phyloP scores from a whole-genome alignment of 1,139 yeast species.

The Suhomyces panamericanus region DNA sequence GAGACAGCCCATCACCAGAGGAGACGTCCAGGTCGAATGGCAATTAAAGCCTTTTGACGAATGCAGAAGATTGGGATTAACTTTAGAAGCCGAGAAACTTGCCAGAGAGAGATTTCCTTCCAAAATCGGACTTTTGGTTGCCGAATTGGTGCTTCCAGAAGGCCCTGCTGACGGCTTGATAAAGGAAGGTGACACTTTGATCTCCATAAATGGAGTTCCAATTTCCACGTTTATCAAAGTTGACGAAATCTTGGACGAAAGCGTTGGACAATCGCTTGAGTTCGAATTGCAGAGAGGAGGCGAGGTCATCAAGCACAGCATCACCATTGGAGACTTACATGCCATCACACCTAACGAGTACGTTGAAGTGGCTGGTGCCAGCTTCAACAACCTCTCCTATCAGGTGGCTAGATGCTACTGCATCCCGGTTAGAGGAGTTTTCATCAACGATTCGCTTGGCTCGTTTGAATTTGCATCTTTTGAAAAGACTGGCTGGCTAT shows the following conservation, averaged over 20 bases:
- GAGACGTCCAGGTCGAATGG: constrained; percentile 91
- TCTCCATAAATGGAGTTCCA: constrained; percentile 66
- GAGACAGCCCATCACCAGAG: constrained; percentile 58
- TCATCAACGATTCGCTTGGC: constrained; percentile 74
- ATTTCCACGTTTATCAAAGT: constrained; percentile 74
- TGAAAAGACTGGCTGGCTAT: constrained; percentile 66
- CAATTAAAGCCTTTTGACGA: constrained; percentile 83
- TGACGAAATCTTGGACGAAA: constrained; percentile 79
- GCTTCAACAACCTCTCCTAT: constrained; percentile 80
- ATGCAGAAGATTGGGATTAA: constrained; percentile 82
- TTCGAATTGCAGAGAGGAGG: constrained; percentile 76
- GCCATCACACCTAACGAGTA: constrained; percentile 78
- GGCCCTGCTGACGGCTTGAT: constrained; percentile 81
- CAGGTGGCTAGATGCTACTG: constrained; percentile 87
- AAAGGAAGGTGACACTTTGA: constrained; percentile 82
- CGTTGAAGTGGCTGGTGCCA: constrained; percentile 83
- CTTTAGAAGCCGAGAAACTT: constrained; percentile 67
- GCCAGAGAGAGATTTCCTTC: constrained; percentile 73
- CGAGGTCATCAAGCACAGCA: constrained; percentile 47
- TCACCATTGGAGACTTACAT: constrained; percentile 74
- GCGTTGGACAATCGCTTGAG: constrained; percentile 60
- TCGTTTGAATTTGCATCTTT: constrained; percentile 65
- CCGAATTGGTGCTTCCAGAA: constrained; percentile 78
- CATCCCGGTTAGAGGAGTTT: constrained; percentile 82
- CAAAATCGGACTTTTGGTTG: constrained; percentile 79